These are phyloP conservation scores for Aureobasidium sp. DNA, from an alignment of 2,329 filamentous ascomycete species.

Conservation along the genomic window DNA sequence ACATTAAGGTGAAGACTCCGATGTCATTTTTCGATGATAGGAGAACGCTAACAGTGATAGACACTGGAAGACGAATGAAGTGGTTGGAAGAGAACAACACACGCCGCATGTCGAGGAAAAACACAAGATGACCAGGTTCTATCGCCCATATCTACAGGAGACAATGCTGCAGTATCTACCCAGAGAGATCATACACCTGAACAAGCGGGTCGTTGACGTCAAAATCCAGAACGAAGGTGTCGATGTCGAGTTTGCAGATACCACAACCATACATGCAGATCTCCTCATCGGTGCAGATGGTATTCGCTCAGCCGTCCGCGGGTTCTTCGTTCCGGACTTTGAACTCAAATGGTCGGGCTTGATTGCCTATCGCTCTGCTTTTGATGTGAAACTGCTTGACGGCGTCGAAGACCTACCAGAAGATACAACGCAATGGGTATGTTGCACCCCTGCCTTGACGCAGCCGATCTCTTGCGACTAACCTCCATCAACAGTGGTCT, in stretches of 20 bases:
- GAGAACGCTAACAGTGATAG: constrained; percentile 8
- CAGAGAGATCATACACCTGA: constrained; percentile 24
- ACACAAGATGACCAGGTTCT: constrained; percentile 30
- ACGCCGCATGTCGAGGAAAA: constrained; percentile 24
- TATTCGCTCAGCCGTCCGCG: constrained; percentile 27
- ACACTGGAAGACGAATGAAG: constrained; percentile 32
- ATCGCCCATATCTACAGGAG: constrained; percentile 29
- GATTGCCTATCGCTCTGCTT: constrained; percentile 31
- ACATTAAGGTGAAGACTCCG: constrained; percentile 25
- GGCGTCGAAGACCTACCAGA: constrained; percentile 26
- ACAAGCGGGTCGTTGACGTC: constrained; percentile 22
- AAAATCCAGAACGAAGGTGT: constrained; percentile 17
- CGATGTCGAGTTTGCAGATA: constrained; percentile 25
- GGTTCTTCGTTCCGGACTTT: constrained; percentile 22
- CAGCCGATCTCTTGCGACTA: neutral
- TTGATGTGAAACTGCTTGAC: constrained; percentile 26
- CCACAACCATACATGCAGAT: constrained; percentile 22
- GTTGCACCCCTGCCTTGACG: too few species aligned
- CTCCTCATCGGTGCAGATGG: constrained; percentile 30
- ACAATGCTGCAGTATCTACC: constrained; percentile 26
- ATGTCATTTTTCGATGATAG: neutral
- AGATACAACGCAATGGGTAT: constrained; percentile 29
- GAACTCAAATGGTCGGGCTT: constrained; percentile 30
- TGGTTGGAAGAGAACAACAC: constrained; percentile 26
- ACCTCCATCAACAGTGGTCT: neutral